Base-by-base conservation (phyloP, 1,284 basidiomycete species). In the Rugiboletus extremiorientalis region DNA sequence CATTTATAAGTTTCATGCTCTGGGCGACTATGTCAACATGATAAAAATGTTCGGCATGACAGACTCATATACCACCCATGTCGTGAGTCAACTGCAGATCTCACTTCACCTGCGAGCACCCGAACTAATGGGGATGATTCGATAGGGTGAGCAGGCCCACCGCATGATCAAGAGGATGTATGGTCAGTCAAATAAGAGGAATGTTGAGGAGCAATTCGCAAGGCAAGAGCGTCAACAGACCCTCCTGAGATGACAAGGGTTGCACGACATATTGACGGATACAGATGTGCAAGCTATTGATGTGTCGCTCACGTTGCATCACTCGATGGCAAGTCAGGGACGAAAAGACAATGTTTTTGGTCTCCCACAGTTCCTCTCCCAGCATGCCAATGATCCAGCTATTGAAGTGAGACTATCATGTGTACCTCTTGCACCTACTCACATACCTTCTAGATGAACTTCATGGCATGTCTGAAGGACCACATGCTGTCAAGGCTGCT, bases 1-100 rank as follows among this genome's bases (percentile, higher is more conserved):
- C 7, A 58, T 18, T 4, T 61, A 58, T 41, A 62, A 61, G 23
- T 31, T 62, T 22, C 52, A 58, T 12, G 28, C 51, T 1, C 25
- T 61, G 0, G 55, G 48, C 4, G 27, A 62, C 50, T 60, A 61
- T n/a, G 43, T 44, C 2, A 1, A 11, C 1, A 60, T 33, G 11
- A 60, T 60, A 12, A 44, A 30, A 5, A n/a, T n/a, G n/a, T n/a
- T n/a, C n/a, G n/a, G n/a, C n/a, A n/a, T n/a, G n/a, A n/a, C n/a
- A n/a, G n/a, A n/a, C n/a, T n/a, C n/a, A n/a, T n/a, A n/a, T n/a
- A n/a, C n/a, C n/a, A n/a, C n/a, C n/a, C n/a, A n/a, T n/a, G n/a
- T n/a, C n/a, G n/a, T n/a, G n/a, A n/a, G n/a, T n/a, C n/a, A n/a
- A n/a, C n/a, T n/a, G n/a, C n/a, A n/a, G n/a, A n/a, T n/a, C n/a